These are phyloP conservation scores for Leptomonas pyrrhocoris DNA, from an alignment of 208 protist genomes.

Conservation along the genomic window DNA sequence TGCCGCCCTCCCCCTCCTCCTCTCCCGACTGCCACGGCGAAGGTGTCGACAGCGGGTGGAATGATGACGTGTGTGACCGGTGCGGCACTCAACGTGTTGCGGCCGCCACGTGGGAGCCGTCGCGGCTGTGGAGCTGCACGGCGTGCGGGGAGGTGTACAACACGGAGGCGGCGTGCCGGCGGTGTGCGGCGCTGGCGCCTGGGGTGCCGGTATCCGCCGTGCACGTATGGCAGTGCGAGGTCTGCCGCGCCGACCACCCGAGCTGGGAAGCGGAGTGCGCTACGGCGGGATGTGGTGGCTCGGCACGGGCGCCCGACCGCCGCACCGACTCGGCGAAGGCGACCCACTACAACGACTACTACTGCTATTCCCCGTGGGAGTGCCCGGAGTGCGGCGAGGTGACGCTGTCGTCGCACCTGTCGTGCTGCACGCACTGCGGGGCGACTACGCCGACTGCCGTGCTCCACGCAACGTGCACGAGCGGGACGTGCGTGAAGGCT, in stretches of 20 bases:
- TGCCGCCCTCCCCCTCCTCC: neutral
- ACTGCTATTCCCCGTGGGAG: slow-evolving; percentile 54
- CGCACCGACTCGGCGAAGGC: neutral
- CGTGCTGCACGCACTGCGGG: slow-evolving; percentile 44
- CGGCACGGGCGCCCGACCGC: neutral
- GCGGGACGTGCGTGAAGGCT: neutral
- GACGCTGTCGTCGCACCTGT: slow-evolving; percentile 38
- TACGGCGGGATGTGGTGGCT: slow-evolving; percentile 44
- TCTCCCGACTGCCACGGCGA: neutral
- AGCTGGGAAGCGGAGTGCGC: slow-evolving; percentile 47
- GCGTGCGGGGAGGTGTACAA: slow-evolving; percentile 35
- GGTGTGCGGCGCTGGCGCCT: slow-evolving; percentile 47
- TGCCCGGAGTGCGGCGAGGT: slow-evolving; percentile 47
- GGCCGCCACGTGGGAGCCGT: slow-evolving; percentile 37
- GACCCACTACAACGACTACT: neutral
- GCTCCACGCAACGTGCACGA: neutral
- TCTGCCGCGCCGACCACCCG: slow-evolving; percentile 31
- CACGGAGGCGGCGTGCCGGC: slow-evolving; percentile 38
- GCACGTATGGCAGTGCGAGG: slow-evolving; percentile 55
- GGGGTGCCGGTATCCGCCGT: slow-evolving; percentile 36
- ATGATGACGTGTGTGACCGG: slow-evolving; percentile 28
- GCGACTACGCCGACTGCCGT: slow-evolving; percentile 4
- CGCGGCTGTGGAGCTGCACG: slow-evolving; percentile 48
- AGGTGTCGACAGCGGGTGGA: neutral
- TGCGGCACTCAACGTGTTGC: slow-evolving; percentile 45